Base-by-base conservation (phyloP, 768 basidiomycete species). In the Hygrophorus russula region DNA sequence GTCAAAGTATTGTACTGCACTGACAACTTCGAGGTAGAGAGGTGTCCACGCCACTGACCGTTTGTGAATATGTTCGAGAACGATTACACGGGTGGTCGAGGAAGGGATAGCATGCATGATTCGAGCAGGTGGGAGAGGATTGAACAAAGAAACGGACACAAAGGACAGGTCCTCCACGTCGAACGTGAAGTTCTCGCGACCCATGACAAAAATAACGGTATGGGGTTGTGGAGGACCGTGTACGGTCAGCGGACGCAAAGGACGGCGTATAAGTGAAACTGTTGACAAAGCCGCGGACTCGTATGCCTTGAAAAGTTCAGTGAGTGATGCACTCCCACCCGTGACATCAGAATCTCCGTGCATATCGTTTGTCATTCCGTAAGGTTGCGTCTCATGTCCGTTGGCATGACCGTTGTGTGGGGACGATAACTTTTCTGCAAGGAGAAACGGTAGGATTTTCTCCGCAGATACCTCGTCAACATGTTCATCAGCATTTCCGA, bases 21-120 rank as follows among this genome's bases (percentile, higher is more conserved):
- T 71, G 37, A 86, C 71, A 18, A 91, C 66, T 28, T 93, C 90
- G 40, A 96, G 73, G 59, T 84, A 94, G 3, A 94, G 62, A 0
- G 89, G 85, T 1, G 85, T 81, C 84, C 86, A 93, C 59, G 87
- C 87, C 31, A 78, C 79, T n/a, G 73, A 70, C 74, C 83, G 87
- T 50, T 65, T 69, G 53, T 71, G 70, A 5, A 84, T 65, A 58
- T 92, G 89, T 56, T 94, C 92, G 9, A 93, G 71, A 13, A 93
- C 80, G 46, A 93, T 65, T 42, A 94, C 73, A 15, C 75, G 78
- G 12, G 70, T 72, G 20, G 71, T 74, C 2, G 79, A 77, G 0
- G 64, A 48, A 9, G 89, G 81, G 28, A 94, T 72, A 29, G 66
- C 68, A 31, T 58, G 60, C 36, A 79, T 61, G 28, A 94, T 64